These are phyloP conservation scores for Solanum verrucosum DNA, from an alignment of 257 asterid genomes.

Conservation along the genomic window DNA sequence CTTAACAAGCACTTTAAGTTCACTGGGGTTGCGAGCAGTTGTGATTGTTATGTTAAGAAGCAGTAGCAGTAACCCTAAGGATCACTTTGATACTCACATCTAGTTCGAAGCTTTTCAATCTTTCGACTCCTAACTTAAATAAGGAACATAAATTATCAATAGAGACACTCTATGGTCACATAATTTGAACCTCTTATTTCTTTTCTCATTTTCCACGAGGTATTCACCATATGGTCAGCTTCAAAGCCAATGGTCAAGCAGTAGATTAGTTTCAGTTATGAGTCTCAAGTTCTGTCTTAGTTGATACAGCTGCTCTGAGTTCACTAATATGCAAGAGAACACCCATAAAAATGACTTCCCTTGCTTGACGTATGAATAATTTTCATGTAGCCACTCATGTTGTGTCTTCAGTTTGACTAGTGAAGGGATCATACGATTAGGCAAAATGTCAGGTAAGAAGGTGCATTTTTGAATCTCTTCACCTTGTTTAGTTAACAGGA, in stretches of 20 bases:
- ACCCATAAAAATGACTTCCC: not conserved
- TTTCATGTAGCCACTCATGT: not conserved
- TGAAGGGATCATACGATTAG: not conserved
- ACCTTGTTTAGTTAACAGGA: not conserved
- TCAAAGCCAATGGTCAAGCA: not conserved
- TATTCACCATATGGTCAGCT: not conserved
- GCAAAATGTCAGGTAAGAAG: not conserved
- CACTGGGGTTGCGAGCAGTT: not conserved
- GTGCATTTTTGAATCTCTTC: not conserved
- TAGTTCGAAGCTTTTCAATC: not conserved
- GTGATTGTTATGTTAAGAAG: not conserved
- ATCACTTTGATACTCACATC: not conserved
- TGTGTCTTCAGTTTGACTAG: not conserved
- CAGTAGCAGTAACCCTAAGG: not conserved
- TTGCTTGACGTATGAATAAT: not conserved
- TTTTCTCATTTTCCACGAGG: not conserved
- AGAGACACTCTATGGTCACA: not conserved
- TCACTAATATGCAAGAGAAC: not conserved
- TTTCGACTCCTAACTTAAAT: not conserved
- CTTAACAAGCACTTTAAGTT: not conserved
- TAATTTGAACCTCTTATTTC: not conserved
- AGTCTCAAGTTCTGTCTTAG: not conserved
- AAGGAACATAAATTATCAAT: not conserved
- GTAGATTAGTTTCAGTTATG: not conserved
- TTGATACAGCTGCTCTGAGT: not conserved